Conservation (phyloP, 75 land plant genomes). For the Cryptomeria japonica region DNA sequence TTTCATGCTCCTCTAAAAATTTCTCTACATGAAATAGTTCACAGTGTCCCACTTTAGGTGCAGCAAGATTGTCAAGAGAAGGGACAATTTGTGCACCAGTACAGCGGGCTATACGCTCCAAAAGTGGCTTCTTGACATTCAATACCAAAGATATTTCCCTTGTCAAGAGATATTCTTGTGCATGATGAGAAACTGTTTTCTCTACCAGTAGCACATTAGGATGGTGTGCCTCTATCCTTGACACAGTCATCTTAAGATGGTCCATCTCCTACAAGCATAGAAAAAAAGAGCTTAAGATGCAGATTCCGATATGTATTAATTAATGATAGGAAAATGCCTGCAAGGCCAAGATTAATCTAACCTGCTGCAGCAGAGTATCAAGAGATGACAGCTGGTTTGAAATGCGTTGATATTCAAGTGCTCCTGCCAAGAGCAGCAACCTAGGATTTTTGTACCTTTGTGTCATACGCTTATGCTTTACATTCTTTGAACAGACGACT, state of each 20-base stretch:
- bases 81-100: slow-evolving; percentile 66
- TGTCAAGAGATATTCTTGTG: slow-evolving; percentile 61
- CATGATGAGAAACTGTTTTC: slow-evolving; percentile 80
- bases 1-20: slow-evolving; percentile 48
- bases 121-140: slow-evolving; percentile 75
- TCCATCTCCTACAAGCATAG: slow-evolving; percentile 58
- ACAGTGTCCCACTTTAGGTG: slow-evolving; percentile 67
- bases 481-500: slow-evolving; percentile 89
- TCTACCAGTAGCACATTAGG: slow-evolving; percentile 83
- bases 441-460: slow-evolving; percentile 67
- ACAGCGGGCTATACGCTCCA: slow-evolving; percentile 78
- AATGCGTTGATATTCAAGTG: slow-evolving; percentile 85
- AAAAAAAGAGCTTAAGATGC: slow-evolving; percentile 1
- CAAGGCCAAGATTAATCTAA: slow-evolving; percentile 26
- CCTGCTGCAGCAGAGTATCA: slow-evolving; percentile 55
- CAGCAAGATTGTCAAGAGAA: slow-evolving; percentile 47
- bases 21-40: slow-evolving; percentile 68
- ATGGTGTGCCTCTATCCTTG: slow-evolving; percentile 70
- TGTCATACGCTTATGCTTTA: slow-evolving; percentile 89
- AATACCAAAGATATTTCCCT: slow-evolving; percentile 83
- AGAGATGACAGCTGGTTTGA: slow-evolving; percentile 84
- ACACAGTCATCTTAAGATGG: slow-evolving; percentile 53
- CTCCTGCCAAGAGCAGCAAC: slow-evolving; percentile 83
- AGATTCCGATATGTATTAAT: not conserved
- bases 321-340: not conserved